Base-by-base conservation (phyloP, 495 filamentous ascomycete species). In the Aspergillus olivimuriae region DNA sequence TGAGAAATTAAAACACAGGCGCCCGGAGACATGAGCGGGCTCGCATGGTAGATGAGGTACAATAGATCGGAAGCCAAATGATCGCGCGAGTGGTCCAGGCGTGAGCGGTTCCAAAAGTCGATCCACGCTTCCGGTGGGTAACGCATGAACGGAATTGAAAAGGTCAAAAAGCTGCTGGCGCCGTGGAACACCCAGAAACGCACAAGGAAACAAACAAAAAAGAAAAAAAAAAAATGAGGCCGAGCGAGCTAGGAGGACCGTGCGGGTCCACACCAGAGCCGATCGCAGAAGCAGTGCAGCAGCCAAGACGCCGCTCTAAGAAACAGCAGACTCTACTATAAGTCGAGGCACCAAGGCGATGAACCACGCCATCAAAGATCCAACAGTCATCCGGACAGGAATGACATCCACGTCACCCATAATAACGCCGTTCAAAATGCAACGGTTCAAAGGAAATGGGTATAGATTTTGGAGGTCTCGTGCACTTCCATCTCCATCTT, bases 401-500 rank as follows among this genome's bases (percentile, higher is more conserved):
- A 45, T 52, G 41, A 52, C 43, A 51, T n/a, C 44, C 32, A 35
- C 34, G 20, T 23, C 18, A n/a, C 17, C 31, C 32, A 18, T 17
- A 30, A 51, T 33, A 58, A 58, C 55, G 54, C 57, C 53, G 45
- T 49, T 48, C 46, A 44, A 51, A 48, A 62, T 60, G 56, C 58
- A 57, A 48, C 50, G 54, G 45, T 51, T 70, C 55, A 99, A 72
- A 99, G 95, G 78, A 97, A 99, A 77, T 99, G 92, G 55, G 92
- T 99, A 75, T 97, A 95, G 52, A 95, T 86, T 68, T 97, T 97
- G 43, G 94, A 97, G 62, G 84, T 85, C 69, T 95, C 89, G 61
- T 99, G 92, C 59, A 99, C 92, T 73, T 97, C 92, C 92, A 99
- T 99, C 69, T 99, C 92, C 92, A 99, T 97, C 60, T 98, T 99